phyloP scores from a whole-genome alignment of 2,329 filamentous ascomycete species.

The Colletotrichum graminicola region DNA sequence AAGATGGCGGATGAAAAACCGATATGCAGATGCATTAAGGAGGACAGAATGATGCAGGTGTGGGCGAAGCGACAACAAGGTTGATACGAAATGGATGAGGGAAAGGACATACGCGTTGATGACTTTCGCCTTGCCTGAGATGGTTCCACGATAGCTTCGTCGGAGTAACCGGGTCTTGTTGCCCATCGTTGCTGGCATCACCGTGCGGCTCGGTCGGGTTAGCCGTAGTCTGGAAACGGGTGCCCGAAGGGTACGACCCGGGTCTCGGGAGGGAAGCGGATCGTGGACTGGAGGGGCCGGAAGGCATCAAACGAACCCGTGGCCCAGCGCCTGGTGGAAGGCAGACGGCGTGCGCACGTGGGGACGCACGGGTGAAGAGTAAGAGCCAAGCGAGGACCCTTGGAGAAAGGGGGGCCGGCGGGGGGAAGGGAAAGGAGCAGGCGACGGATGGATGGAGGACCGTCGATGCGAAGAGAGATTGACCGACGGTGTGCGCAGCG shows the following conservation, averaged over 20 bases:
- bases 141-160: conserved; percentile 32
- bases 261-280: conserved; percentile 31
- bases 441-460: conserved; percentile 2
- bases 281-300: conserved; percentile 35
- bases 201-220: conserved; percentile 4
- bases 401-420: not conserved
- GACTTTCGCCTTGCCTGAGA: conserved; percentile 36
- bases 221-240: not conserved
- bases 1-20: not conserved
- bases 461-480: not conserved
- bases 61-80: conserved; percentile 7
- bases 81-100: not conserved
- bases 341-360: conserved; percentile 15
- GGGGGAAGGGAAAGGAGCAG: not conserved
- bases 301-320: conserved; percentile 40
- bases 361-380: conserved; percentile 19
- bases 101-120: conserved; percentile 29
- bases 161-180: conserved; percentile 7
- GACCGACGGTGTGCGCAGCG: not conserved
- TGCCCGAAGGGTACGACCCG: conserved; percentile 15
- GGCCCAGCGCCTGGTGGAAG: conserved; percentile 20
- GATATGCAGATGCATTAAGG: not conserved
- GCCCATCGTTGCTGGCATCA: conserved; percentile 14
- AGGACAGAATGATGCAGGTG: not conserved
- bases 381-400: not conserved